Conservation (phyloP, 805 yeast species). For the Wilhelminamyces savonicus region DNA sequence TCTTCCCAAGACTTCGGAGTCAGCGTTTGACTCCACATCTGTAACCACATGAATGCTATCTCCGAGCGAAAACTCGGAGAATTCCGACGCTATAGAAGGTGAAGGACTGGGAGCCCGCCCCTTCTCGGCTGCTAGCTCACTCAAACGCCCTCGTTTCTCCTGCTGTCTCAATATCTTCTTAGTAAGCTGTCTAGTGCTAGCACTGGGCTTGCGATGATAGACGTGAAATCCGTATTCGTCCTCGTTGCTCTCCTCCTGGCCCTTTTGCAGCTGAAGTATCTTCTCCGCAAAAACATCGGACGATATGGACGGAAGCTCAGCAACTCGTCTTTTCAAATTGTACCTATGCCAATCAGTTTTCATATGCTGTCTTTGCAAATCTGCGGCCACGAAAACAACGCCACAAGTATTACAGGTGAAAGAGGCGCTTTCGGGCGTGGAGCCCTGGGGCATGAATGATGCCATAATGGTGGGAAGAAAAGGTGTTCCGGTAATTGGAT, state of each 20-base stretch:
- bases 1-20: slow-evolving; percentile 2
- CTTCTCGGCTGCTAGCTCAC: slow-evolving; percentile 31
- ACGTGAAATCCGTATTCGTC: slow-evolving; percentile 53
- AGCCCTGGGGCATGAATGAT: slow-evolving; percentile 19
- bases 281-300: slow-evolving; percentile 68
- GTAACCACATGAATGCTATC: slow-evolving; percentile 24
- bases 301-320: slow-evolving; percentile 67
- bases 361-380: slow-evolving; percentile 88
- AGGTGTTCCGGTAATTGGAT: too few relatives aligned
- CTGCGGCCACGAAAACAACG: slow-evolving; percentile 74
- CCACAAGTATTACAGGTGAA: slow-evolving; percentile 86
- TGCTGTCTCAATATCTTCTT: slow-evolving; percentile 31
- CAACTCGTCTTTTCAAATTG: slow-evolving; percentile 89
- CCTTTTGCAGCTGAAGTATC: slow-evolving; percentile 30
- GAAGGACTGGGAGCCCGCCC: slow-evolving; percentile 44
- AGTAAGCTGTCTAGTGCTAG: slow-evolving; percentile 27
- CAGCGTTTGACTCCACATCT: slow-evolving; percentile 31
- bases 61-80: slow-evolving; percentile 53
- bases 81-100: slow-evolving; percentile 46
- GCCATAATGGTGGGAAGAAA: too few relatives aligned
- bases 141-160: slow-evolving; percentile 5
- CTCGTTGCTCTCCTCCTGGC: slow-evolving; percentile 28
- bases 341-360: slow-evolving; percentile 98
- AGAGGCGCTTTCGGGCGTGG: slow-evolving; percentile 18
- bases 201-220: slow-evolving; percentile 17